These are phyloP conservation scores for Metschnikowia kofuensis DNA, from an alignment of 805 yeast species.

Conservation along the genomic window DNA sequence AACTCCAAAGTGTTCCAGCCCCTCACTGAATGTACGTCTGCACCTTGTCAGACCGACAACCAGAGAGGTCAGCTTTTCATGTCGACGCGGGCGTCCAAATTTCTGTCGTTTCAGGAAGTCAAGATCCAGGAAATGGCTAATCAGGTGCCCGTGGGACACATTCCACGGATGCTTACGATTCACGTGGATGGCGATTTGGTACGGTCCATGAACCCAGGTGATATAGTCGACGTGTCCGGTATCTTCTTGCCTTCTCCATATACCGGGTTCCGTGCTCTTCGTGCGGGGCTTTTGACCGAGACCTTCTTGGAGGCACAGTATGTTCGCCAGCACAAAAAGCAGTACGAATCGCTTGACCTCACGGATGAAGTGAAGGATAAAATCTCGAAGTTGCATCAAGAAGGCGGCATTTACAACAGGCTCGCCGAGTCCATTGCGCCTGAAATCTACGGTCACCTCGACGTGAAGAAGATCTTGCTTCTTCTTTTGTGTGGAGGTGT, in stretches of 20 bases:
- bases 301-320: constrained; percentile 88
- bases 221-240: constrained; percentile 89
- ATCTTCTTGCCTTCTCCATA: constrained; percentile 92
- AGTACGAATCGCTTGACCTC: constrained; percentile 64
- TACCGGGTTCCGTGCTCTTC: constrained; percentile 89
- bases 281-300: constrained; percentile 92
- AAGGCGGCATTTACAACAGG: constrained; percentile 74
- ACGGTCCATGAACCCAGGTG: constrained; percentile 88
- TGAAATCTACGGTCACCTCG: constrained; percentile 91
- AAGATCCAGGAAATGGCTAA: constrained; percentile 90
- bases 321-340: constrained; percentile 83
- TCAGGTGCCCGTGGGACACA: constrained; percentile 98
- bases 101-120: constrained; percentile 92
- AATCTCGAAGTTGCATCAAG: constrained; percentile 51
- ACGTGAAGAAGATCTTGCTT: constrained; percentile 86
- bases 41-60: constrained; percentile 72
- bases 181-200: constrained; percentile 93
- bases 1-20: constrained; percentile 82
- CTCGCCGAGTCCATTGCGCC: constrained; percentile 93
- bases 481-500: constrained; percentile 92
- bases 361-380: constrained; percentile 54
- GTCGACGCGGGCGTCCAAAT: constrained; percentile 94
- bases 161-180: constrained; percentile 81
- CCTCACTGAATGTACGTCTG: constrained; percentile 80
- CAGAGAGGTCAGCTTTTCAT: constrained; percentile 86